Evolutionary conservation across 1,139 yeast genomes (phyloP), one percentile per base, ranked within the genome.

Genomic region (Candida anutae): DNA sequence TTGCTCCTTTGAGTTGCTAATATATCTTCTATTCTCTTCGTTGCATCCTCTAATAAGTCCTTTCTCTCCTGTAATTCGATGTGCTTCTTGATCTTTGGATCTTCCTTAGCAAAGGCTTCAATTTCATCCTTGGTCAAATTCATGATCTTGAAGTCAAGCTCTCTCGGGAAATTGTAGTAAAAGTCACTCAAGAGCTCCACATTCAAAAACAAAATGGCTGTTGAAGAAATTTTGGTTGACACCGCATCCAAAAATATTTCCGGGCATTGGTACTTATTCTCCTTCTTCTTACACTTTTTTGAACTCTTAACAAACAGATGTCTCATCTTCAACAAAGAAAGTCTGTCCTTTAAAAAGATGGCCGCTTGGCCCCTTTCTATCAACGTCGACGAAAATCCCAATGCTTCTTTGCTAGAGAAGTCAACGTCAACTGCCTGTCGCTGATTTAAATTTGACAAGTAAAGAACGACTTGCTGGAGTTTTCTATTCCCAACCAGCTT

Each of bases 161-260:
- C 96, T 32, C 97, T 70, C 1, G 98, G 98, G 58, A 93, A 90
- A 45, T 85, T 87, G 55, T 93, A 90, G 54, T 88, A 90, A 48
- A 93, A 93, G 55, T 93, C 98, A 41, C 94, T 81, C 39, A 93
- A 62, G 27, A 93, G 63, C 54, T 93, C 99, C 27, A 93, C 97
- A 48, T 93, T 93, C 47, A 93, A 61, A 45, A 93, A 93, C 37
- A 93, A 58, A 3, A 93, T 93, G 0, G 98, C 94, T 0, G 98
- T 93, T 9, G 88, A 80, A 0, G 95, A 83, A 22, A 93, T 62
- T 53, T 93, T 93, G 33, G 87, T 88, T 25, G 93, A 81, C 4
- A 90, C 95, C 3, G 88, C 95, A 48, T 87, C 95, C 50, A 90
- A 62, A 43, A 88, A 93, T 4, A 88, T 72, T 51, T 93, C 98